phyloP scores from a whole-genome alignment of 371 early-diverging fungal species.

The Thermomucor indicae-seudaticae region DNA sequence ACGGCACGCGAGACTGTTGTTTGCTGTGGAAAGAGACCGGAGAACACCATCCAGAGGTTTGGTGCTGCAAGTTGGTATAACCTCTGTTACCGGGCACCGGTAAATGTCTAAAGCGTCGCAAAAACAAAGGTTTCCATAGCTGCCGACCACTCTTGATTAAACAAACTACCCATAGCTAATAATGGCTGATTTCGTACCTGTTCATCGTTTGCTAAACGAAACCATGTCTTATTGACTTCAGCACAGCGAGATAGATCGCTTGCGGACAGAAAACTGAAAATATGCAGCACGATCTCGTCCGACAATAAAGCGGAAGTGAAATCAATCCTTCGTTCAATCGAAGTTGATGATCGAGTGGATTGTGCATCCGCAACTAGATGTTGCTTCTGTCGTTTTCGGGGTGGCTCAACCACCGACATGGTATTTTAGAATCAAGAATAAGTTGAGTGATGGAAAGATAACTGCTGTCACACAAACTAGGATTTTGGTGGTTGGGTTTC shows the following conservation, averaged over 20 bases:
- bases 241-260: constrained; percentile 41
- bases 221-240: constrained; percentile 36
- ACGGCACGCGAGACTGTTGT: constrained; percentile 11
- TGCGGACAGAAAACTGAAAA: constrained; percentile 38
- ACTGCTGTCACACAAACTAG: no score
- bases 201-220: constrained; percentile 40
- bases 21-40: neutral
- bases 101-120: constrained; percentile 24
- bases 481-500: no score
- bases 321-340: constrained; percentile 11
- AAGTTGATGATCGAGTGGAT: neutral
- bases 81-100: constrained; percentile 1
- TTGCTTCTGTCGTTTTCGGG: neutral
- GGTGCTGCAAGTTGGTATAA: constrained; percentile 3
- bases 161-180: neutral
- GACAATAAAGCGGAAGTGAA: constrained; percentile 28
- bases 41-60: neutral
- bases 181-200: constrained; percentile 22
- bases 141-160: constrained; percentile 1
- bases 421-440: no score
- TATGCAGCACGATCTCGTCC: constrained; percentile 41
- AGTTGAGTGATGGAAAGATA: no score
- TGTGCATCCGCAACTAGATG: neutral
- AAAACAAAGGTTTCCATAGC: constrained; percentile 50
- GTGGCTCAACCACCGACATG: neutral